Conservation (phyloP, 1,139 yeast species). For the Hemisphaericaspora lyxosophila region DNA sequence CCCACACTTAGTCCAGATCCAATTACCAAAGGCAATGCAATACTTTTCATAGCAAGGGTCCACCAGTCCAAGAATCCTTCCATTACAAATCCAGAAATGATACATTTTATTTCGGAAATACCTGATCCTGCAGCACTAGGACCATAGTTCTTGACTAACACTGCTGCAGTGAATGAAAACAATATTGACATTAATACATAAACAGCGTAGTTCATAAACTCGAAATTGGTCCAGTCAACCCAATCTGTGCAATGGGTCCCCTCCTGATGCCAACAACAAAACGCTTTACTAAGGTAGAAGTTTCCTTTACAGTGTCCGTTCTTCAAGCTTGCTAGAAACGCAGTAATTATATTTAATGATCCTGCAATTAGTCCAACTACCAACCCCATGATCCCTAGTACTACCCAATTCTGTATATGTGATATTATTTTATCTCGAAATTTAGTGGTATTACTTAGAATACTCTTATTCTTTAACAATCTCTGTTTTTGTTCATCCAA, state of each 20-base stretch:
- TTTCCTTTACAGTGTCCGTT: conserved; percentile 73
- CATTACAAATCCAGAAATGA: conserved; percentile 86
- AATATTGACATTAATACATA: conserved; percentile 60
- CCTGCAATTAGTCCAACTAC: conserved; percentile 83
- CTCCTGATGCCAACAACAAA: conserved; percentile 77
- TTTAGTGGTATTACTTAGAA: conserved; percentile 17
- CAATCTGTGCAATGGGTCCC: conserved; percentile 52
- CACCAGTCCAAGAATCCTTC: conserved; percentile 73
- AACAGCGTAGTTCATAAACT: conserved; percentile 51
- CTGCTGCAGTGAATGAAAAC: conserved; percentile 66
- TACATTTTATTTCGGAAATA: conserved; percentile 92
- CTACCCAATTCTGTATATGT: conserved; percentile 70
- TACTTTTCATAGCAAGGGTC: conserved; percentile 72
- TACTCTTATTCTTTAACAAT: conserved; percentile 21
- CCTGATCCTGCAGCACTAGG: conserved; percentile 98
- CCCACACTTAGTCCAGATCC: conserved; percentile 81
- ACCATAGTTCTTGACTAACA: conserved; percentile 67
- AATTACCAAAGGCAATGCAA: conserved; percentile 84
- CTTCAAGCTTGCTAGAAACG: conserved; percentile 78
- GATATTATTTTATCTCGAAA: conserved; percentile 34
- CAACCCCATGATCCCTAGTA: conserved; percentile 72
- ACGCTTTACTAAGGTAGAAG: conserved; percentile 68
- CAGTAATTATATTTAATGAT: conserved; percentile 73
- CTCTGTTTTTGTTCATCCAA: conserved; percentile 51
- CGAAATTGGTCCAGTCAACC: conserved; percentile 52